Evolutionary conservation across 2,329 filamentous ascomycete species (phyloP).

Genomic region (Trichophyton rubrum): DNA sequence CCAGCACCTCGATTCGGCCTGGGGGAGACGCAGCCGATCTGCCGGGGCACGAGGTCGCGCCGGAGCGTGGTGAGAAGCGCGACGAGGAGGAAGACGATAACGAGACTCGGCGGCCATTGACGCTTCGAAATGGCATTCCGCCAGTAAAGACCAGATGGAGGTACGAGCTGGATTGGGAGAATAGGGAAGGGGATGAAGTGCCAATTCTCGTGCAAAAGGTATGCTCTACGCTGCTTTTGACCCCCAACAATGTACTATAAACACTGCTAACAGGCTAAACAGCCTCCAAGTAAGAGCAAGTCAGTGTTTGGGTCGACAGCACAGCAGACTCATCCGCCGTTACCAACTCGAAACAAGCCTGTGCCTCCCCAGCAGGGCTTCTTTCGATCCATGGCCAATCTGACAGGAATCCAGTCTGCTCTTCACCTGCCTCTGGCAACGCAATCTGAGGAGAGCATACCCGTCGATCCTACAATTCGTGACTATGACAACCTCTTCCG

Average conservation of each 20-base stretch:
- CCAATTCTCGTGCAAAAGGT: slow-evolving; percentile 82
- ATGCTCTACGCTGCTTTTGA: slow-evolving; percentile 13
- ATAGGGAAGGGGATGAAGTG: slow-evolving; percentile 56
- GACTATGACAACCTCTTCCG: slow-evolving; percentile 95
- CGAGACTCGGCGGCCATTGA: slow-evolving; percentile 25
- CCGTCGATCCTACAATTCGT: slow-evolving; percentile 59
- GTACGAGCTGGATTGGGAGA: slow-evolving; percentile 73
- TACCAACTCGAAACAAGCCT: slow-evolving; percentile 50
- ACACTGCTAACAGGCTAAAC: slow-evolving; percentile 5
- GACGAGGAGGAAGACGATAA: slow-evolving; percentile 19
- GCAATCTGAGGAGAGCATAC: slow-evolving; percentile 46
- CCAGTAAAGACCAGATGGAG: slow-evolving; percentile 57
- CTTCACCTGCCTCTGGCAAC: slow-evolving; percentile 37
- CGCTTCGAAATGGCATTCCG: slow-evolving; percentile 27
- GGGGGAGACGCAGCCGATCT: slow-evolving; percentile 34
- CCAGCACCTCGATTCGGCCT: not conserved
- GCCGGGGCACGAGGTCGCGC: slow-evolving; percentile 25
- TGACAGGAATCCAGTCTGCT: slow-evolving; percentile 46
- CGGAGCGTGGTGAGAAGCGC: slow-evolving; percentile 19
- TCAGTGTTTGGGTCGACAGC: slow-evolving; percentile 42
- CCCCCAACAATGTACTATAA: not conserved
- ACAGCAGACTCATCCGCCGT: slow-evolving; percentile 24
- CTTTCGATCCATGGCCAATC: slow-evolving; percentile 77
- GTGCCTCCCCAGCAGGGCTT: slow-evolving; percentile 54
- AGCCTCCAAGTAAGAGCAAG: slow-evolving; percentile 28